Conservation (phyloP, 495 filamentous ascomycete genomes). For the Hyphodiscus hymeniophilus region DNA sequence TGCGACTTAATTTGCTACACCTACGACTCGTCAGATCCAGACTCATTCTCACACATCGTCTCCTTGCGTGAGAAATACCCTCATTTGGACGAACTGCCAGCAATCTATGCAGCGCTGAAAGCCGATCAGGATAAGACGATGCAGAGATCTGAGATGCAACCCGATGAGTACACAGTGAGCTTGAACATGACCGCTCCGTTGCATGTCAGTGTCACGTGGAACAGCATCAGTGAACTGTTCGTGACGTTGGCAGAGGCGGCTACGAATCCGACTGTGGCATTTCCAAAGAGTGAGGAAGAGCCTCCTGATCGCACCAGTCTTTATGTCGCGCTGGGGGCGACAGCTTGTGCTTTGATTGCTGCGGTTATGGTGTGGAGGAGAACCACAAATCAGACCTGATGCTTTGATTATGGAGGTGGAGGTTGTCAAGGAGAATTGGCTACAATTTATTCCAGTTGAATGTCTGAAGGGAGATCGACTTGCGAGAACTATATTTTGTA, state of each 20-base stretch:
- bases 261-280: conserved; percentile 76
- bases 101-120: conserved; percentile 86
- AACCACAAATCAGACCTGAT: conserved; percentile 25
- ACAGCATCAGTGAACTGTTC: conserved; percentile 83
- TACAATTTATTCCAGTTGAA: neutral
- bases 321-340: conserved; percentile 78
- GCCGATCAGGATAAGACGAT: conserved; percentile 92
- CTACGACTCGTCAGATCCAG: conserved; percentile 93
- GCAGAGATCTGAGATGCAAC: conserved; percentile 83
- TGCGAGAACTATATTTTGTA: conserved; percentile 4
- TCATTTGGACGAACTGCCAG: conserved; percentile 77
- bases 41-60: conserved; percentile 87
- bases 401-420: neutral
- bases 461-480: neutral
- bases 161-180: conserved; percentile 79
- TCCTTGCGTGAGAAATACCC: conserved; percentile 68
- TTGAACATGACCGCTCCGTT: conserved; percentile 78
- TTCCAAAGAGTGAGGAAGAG: conserved; percentile 80
- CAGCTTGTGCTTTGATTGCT: conserved; percentile 71
- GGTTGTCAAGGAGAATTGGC: neutral
- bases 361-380: conserved; percentile 62
- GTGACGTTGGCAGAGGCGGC: conserved; percentile 81
- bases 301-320: conserved; percentile 71
- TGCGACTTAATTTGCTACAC: conserved; percentile 93
- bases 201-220: conserved; percentile 92